Evolutionary conservation across 2,329 filamentous ascomycete species (phyloP), one percentile per base, ranked within the genome.

Genomic region (Monosporascus ibericus): DNA sequence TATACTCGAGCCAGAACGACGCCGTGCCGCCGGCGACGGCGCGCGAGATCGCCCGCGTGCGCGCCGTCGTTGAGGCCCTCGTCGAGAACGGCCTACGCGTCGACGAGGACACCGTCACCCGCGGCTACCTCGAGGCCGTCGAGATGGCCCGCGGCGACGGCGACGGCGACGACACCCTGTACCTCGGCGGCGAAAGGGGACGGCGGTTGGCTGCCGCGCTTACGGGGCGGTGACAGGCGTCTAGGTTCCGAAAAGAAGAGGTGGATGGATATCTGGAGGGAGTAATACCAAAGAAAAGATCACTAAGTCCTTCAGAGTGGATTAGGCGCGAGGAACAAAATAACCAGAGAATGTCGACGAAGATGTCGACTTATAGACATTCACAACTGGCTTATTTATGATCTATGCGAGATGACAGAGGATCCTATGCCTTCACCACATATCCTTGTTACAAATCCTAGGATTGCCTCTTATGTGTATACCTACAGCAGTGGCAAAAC

Each of bases 1-100:
- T 96, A 61, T 99, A 99, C 72, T 94, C 89, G 51, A 95, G 89
- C 67, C 91, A 96, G 74, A 99, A 99, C 67, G 92, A 97, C 67
- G 79, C 83, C 52, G 91, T 99, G 57, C 75, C 82, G 22, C 74
- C 83, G 2, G 82, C 84, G 48, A 92, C 90, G 17, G 84, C 94
- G 76, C 82, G 86, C 56, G 94, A 97, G 76, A 96, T 99, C 70
- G 85, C 90, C 17, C 79, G 92, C 54, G 78, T 97, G 46, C 80
- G 87, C 37, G 88, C 89, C 22, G 88, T 94, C 52, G 87, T 99
- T 52, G 81, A 85, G 52, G 87, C 90, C 1, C 73, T 99, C 54
- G 88, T 95, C 2, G 87, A 95, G 67, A 84, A 87, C 44, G 89
- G 90, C 0, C 74, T 94, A 44, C 83, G 85, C 53, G 90, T 99